Conservation (phyloP, 768 basidiomycete genomes). For the Boletellus sp. region DNA sequence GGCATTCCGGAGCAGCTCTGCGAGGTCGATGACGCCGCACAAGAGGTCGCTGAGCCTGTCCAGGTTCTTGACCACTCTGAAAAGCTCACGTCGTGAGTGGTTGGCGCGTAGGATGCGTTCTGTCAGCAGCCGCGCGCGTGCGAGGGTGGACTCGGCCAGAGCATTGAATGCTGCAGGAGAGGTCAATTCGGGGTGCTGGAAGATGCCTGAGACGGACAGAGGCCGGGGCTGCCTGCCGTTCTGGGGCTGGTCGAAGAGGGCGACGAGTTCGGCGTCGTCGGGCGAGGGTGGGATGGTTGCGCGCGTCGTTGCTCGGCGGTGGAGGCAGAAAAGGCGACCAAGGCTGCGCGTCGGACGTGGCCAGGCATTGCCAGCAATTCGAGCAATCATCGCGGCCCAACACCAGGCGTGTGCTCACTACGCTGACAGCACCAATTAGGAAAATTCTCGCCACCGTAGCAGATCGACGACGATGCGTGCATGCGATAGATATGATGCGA, state of each 20-base stretch:
- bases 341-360: slow-evolving; percentile 39
- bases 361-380: slow-evolving; percentile 31
- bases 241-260: slow-evolving; percentile 69
- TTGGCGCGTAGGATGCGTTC: slow-evolving; percentile 75
- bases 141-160: slow-evolving; percentile 75
- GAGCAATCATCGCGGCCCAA: slow-evolving; percentile 33
- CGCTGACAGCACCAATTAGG: slow-evolving; percentile 18
- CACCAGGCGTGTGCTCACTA: too few species aligned
- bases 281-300: slow-evolving; percentile 53
- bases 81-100: slow-evolving; percentile 69
- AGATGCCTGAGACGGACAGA: slow-evolving; percentile 70
- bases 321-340: slow-evolving; percentile 29
- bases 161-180: slow-evolving; percentile 65
- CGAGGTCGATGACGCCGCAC: slow-evolving; percentile 94
- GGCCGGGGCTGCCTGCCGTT: slow-evolving; percentile 35
- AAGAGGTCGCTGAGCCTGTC: slow-evolving; percentile 95
- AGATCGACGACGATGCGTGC: slow-evolving; percentile 1
- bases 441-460: slow-evolving; percentile 1
- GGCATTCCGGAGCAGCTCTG: slow-evolving; percentile 88
- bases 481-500: slow-evolving; percentile 27
- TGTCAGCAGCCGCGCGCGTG: slow-evolving; percentile 79
- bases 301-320: slow-evolving; percentile 38
- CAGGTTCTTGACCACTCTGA: slow-evolving; percentile 90
- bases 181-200: slow-evolving; percentile 72
- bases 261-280: slow-evolving; percentile 63